A percentile compares a stretch with the other conserved stretches of the same genome.
phyloP scores from a whole-genome alignment of 1,284 basidiomycete species.

The Lignosus rhinocerotis region DNA sequence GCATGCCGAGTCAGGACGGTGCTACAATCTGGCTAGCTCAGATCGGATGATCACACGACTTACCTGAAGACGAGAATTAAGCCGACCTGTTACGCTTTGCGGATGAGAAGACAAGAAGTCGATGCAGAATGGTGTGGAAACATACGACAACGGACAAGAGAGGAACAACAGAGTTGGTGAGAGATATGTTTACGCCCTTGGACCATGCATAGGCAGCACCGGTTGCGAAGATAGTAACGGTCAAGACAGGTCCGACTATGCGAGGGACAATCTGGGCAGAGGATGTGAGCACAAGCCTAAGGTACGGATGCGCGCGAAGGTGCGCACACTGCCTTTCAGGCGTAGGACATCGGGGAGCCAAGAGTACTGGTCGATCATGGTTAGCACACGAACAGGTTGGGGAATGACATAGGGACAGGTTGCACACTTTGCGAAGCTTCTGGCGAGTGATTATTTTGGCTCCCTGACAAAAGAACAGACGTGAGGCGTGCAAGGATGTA shows the following conservation, averaged over 20 bases:
- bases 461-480: not conserved
- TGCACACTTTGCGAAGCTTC: slow-evolving; percentile 35
- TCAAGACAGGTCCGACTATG: slow-evolving; percentile 80
- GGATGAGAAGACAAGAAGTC: slow-evolving; percentile 2
- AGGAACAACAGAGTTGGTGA: slow-evolving; percentile 79
- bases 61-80: slow-evolving; percentile 79
- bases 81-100: slow-evolving; percentile 57
- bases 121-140: slow-evolving; percentile 4
- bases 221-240: slow-evolving; percentile 76
- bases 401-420: not conserved
- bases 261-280: slow-evolving; percentile 56
- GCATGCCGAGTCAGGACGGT: not conserved
- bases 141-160: slow-evolving; percentile 88
- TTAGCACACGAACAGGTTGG: not conserved
- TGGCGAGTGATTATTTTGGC: slow-evolving; percentile 35
- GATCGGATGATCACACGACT: slow-evolving; percentile 25
- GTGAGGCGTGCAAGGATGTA: not conserved
- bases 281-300: not conserved
- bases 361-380: slow-evolving; percentile 60
- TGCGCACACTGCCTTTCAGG: slow-evolving; percentile 70
- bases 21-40: not conserved
- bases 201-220: slow-evolving; percentile 59
- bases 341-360: slow-evolving; percentile 89
- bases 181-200: slow-evolving; percentile 51
- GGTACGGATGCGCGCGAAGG: not conserved